Evolutionary conservation across 192 early-diverging fungal genomes (phyloP).

Genomic region (Umbelopsis sp.): DNA sequence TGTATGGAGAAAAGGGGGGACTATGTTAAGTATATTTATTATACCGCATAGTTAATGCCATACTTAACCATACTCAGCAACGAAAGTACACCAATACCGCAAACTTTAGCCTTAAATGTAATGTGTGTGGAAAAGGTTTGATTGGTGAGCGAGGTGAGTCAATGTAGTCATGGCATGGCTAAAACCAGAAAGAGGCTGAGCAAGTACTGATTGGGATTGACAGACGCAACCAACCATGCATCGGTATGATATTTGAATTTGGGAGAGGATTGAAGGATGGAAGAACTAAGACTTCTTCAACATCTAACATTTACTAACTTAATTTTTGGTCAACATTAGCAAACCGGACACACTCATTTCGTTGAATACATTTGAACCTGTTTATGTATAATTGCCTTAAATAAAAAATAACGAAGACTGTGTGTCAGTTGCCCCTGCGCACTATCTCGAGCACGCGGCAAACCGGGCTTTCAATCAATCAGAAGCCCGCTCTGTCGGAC

Average conservation of each 20-base stretch:
- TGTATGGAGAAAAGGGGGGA: no score
- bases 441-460: not conserved
- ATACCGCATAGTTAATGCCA: not conserved
- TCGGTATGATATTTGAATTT: not conserved
- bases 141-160: conserved; percentile 46
- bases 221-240: conserved; percentile 41
- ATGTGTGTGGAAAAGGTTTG: conserved; percentile 55
- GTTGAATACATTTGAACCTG: conserved; percentile 27
- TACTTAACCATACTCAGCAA: conserved; percentile 40
- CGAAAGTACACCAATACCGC: conserved; percentile 76
- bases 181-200: not conserved
- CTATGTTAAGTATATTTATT: not conserved
- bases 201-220: not conserved
- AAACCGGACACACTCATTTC: conserved; percentile 37
- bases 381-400: not conserved
- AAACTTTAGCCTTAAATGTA: conserved; percentile 71
- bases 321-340: not conserved
- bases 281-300: no score
- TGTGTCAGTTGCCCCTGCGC: not conserved
- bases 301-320: not conserved
- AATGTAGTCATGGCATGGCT: not conserved
- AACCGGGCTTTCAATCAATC: not conserved
- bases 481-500: not conserved
- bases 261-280: not conserved
- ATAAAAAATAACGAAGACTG: no score